Conservation (phyloP, 2,329 filamentous ascomycete species). For the Cytospora leucostoma region DNA sequence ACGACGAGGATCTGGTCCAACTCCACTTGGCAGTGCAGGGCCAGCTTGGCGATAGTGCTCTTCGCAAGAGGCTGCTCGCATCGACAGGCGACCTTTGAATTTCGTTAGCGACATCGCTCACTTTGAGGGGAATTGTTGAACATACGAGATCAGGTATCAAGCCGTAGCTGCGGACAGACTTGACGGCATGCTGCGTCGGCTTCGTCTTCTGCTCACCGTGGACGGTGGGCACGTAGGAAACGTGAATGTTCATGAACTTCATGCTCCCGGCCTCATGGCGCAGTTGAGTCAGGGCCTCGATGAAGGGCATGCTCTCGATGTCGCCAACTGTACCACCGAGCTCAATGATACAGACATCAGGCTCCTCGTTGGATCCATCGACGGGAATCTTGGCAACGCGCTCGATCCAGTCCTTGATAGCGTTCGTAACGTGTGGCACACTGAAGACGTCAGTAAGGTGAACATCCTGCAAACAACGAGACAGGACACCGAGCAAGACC, state of each 20-base stretch:
- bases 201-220: conserved; percentile 88
- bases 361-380: conserved; percentile 78
- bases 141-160: conserved; percentile 68
- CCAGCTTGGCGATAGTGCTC: conserved; percentile 81
- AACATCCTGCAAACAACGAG: neutral
- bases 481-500: neutral
- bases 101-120: conserved; percentile 27
- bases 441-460: conserved; percentile 17
- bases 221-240: conserved; percentile 78
- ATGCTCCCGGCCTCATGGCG: conserved; percentile 69
- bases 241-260: conserved; percentile 88
- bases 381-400: conserved; percentile 82
- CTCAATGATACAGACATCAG: conserved; percentile 90
- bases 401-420: conserved; percentile 91
- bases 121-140: conserved; percentile 15
- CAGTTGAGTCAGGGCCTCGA: conserved; percentile 83
- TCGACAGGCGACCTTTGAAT: conserved; percentile 78
- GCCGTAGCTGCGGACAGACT: conserved; percentile 79
- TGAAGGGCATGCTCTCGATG: conserved; percentile 84
- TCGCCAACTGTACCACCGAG: conserved; percentile 55
- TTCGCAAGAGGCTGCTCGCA: conserved; percentile 77
- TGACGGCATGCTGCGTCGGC: conserved; percentile 90
- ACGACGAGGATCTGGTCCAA: conserved; percentile 85
- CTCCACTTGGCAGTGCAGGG: conserved; percentile 85
- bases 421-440: conserved; percentile 88